Percentiles rank a stretch among this genome's conserved stretches.
Evolutionary conservation across 768 basidiomycete species (phyloP).

Genomic region (Trametes cubensis): DNA sequence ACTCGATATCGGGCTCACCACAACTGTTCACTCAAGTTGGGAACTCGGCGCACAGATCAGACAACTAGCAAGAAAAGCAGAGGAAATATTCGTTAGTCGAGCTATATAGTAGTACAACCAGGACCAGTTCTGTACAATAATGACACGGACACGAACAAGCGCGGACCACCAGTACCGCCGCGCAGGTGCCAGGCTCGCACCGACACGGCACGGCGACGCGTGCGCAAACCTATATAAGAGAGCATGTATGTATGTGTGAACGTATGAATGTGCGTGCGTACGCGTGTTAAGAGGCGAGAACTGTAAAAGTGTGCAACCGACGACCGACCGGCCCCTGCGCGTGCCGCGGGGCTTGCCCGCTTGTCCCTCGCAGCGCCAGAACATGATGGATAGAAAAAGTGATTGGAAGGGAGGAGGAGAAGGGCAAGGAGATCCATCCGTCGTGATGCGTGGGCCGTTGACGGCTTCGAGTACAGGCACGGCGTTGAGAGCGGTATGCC

Average conservation of each 20-base stretch:
- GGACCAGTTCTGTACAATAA: slow-evolving; percentile 18
- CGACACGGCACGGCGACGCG: neutral
- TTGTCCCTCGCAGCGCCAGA: too few relatives aligned
- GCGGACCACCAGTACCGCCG: neutral
- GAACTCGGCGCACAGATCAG: neutral
- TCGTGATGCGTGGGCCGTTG: too few relatives aligned
- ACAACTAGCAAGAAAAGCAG: neutral
- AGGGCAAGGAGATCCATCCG: too few relatives aligned
- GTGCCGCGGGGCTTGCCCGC: too few relatives aligned
- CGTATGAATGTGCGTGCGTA: too few relatives aligned
- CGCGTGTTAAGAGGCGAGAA: too few relatives aligned
- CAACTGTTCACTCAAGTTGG: neutral
- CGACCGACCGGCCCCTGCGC: too few relatives aligned
- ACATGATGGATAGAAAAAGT: too few relatives aligned
- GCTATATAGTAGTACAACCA: slow-evolving; percentile 21
- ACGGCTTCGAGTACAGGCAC: too few relatives aligned
- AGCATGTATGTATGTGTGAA: neutral
- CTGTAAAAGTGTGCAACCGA: too few relatives aligned
- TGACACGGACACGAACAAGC: neutral
- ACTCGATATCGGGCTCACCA: neutral
- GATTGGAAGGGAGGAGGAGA: too few relatives aligned
- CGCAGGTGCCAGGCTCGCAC: neutral
- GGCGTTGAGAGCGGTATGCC: too few relatives aligned
- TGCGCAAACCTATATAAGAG: neutral
- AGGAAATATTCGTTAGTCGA: slow-evolving; percentile 8